Conservation (phyloP, 345 rosid genomes). For the Hypericum androsaemum region DNA sequence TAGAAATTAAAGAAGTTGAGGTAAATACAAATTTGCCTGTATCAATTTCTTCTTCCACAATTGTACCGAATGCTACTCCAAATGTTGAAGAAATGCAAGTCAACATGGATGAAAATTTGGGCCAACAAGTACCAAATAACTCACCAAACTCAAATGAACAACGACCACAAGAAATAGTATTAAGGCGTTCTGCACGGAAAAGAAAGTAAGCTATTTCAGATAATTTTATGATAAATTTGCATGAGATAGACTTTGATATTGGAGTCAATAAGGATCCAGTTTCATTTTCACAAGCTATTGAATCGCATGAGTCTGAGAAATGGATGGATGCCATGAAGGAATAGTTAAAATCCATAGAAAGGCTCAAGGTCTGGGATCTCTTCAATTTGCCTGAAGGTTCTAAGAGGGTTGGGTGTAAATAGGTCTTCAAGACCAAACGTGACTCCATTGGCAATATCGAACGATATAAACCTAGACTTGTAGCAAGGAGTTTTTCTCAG, state of each 20-base stretch:
- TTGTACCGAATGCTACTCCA: no score
- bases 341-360: not conserved
- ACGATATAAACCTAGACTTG: no score
- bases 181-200: not conserved
- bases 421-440: no score
- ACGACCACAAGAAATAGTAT: not conserved
- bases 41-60: no score
- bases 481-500: no score
- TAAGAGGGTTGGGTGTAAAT: not conserved
- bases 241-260: not conserved
- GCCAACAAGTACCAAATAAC: no score
- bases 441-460: no score
- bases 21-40: no score
- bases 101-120: no score
- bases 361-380: not conserved
- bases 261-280: not conserved
- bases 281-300: conserved; percentile 1
- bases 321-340: conserved; percentile 3
- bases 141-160: not conserved
- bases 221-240: not conserved
- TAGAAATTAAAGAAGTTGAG: no score
- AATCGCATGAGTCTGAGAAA: not conserved
- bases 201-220: not conserved
- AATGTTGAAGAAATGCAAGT: no score
- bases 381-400: not conserved